Conservation (phyloP, 129 eudicot genomes). For the Logfia minima region DNA sequence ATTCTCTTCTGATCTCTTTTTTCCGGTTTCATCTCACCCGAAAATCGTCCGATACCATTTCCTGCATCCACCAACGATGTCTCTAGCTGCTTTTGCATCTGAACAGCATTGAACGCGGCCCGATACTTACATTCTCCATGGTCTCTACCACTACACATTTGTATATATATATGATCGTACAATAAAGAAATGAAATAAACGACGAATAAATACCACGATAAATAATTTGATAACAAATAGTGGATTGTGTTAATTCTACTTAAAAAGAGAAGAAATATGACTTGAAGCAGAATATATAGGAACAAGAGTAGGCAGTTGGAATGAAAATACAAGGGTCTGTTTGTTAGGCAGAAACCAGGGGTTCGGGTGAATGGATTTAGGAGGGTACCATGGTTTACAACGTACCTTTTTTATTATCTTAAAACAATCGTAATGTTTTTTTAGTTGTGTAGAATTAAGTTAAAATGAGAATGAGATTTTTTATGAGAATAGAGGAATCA, state of each 20-base stretch:
- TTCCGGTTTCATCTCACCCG: slow-evolving; percentile 20
- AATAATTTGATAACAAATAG: neutral
- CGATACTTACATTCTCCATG: slow-evolving; percentile 22
- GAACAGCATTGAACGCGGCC: slow-evolving; percentile 24
- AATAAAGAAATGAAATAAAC: neutral
- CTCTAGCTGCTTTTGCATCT: neutral
- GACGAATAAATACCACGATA: neutral
- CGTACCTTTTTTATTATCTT: neutral
- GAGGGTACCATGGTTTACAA: slow-evolving; percentile 22
- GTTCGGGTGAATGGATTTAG: neutral
- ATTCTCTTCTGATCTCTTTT: slow-evolving; percentile 26
- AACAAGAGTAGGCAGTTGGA: neutral
- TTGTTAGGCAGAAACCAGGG: slow-evolving; percentile 19
- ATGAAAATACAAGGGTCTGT: neutral
- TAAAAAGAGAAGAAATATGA: neutral
- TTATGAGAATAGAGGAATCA: too few species aligned
- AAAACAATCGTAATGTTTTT: too few species aligned
- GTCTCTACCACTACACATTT: slow-evolving; percentile 30
- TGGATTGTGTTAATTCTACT: neutral
- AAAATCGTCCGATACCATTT: neutral
- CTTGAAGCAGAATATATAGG: slow-evolving; percentile 14
- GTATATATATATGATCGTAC: neutral
- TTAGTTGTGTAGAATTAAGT: too few species aligned
- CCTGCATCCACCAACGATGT: neutral
- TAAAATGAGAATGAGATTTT: too few species aligned